Evolutionary conservation across 257 asterid genomes (phyloP).

Genomic region (Coffea eugenioides): DNA sequence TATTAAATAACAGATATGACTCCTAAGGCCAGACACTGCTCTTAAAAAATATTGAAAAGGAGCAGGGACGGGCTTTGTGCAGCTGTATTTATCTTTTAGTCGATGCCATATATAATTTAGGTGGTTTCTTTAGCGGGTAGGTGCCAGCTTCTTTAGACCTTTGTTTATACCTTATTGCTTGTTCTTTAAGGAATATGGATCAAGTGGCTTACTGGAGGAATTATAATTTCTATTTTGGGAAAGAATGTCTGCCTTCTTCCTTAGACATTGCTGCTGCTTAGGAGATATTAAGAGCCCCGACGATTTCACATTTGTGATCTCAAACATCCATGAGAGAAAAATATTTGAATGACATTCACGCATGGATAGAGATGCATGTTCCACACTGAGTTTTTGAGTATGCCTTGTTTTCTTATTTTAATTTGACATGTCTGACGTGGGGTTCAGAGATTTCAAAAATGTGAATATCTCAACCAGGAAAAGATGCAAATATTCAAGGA

Average conservation of each 20-base stretch:
- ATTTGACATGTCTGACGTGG: neutral
- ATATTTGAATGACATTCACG: neutral
- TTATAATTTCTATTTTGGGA: neutral
- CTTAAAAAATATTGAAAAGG: slow-evolving; percentile 20
- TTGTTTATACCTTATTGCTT: slow-evolving; percentile 9
- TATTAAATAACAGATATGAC: slow-evolving; percentile 27
- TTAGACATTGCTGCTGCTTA: neutral
- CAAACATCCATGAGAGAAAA: neutral
- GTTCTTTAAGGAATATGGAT: slow-evolving; percentile 18
- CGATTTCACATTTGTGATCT: neutral
- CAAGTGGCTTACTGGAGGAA: slow-evolving; percentile 4
- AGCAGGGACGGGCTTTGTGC: slow-evolving; percentile 11
- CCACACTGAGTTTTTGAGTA: neutral
- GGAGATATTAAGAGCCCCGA: slow-evolving; percentile 1
- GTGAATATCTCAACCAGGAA: neutral
- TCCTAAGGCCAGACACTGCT: slow-evolving; percentile 48
- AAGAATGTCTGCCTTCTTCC: neutral
- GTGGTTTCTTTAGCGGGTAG: slow-evolving; percentile 19
- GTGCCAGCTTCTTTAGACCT: slow-evolving; percentile 10
- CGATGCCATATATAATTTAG: neutral
- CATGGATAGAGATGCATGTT: neutral
- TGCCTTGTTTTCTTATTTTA: neutral
- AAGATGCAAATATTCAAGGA: neutral
- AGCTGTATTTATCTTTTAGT: slow-evolving; percentile 16
- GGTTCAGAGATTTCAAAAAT: neutral